A percentile compares a stretch with the other conserved stretches of the same genome.
Conservation (phyloP, 495 filamentous ascomycete genomes). For the Penicillium pulvis region DNA sequence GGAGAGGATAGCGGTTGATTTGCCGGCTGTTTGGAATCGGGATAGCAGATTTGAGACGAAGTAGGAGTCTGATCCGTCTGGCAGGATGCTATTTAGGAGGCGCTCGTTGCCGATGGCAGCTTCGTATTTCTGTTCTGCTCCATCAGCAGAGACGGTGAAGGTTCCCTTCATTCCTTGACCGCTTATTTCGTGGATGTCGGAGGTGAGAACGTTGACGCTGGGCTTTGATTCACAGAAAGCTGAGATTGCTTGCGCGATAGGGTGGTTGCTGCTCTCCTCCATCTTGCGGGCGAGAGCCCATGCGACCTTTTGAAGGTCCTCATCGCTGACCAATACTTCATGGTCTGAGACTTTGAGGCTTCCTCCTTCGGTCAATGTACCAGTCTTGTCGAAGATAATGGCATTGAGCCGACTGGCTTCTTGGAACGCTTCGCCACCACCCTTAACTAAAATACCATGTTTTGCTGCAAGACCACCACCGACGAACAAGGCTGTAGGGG, state of each 20-base stretch:
- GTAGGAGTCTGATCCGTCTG: constrained; percentile 31
- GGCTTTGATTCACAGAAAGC: constrained; percentile 58
- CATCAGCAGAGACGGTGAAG: constrained; percentile 49
- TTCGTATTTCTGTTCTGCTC: constrained; percentile 47
- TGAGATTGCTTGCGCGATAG: constrained; percentile 81
- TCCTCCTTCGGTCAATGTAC: constrained; percentile 84
- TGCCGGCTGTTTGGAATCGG: constrained; percentile 69
- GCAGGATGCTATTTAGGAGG: constrained; percentile 54
- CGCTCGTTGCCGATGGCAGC: constrained; percentile 84
- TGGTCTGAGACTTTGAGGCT: constrained; percentile 78
- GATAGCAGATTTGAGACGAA: constrained; percentile 53
- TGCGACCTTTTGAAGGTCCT: constrained; percentile 36
- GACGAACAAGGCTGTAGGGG: constrained; percentile 91
- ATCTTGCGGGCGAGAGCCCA: constrained; percentile 62
- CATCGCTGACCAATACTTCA: constrained; percentile 51
- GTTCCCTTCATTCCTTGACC: constrained; percentile 79
- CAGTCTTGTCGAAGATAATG: constrained; percentile 96
- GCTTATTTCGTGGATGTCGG: constrained; percentile 69
- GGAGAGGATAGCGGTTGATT: constrained; percentile 73
- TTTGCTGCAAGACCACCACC: constrained; percentile 86
- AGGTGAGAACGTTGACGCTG: constrained; percentile 33
- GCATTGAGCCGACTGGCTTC: constrained; percentile 84
- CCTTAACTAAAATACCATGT: constrained; percentile 88
- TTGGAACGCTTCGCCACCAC: constrained; percentile 95
- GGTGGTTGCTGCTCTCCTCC: constrained; percentile 85